These are phyloP conservation scores for Circinella umbellata DNA, from an alignment of 371 early-diverging fungal species.

Conservation along the genomic window DNA sequence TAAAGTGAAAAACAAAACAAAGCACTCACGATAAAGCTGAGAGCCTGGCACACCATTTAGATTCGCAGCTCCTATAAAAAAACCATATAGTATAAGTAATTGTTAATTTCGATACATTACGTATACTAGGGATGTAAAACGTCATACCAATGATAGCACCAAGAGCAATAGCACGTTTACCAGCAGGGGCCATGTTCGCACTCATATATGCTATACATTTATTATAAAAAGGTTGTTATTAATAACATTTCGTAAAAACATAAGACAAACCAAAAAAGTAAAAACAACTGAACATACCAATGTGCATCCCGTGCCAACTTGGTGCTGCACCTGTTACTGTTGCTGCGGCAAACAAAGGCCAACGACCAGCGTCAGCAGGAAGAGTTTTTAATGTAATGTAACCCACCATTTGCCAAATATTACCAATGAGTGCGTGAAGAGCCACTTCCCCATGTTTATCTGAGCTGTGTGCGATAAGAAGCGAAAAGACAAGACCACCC, in stretches of 20 bases:
- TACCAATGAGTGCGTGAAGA: constrained; percentile 44
- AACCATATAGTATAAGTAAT: too few species aligned
- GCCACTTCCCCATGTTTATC: constrained; percentile 50
- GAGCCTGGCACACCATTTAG: constrained; percentile 35
- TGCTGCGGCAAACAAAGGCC: constrained; percentile 48
- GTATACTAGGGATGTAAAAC: too few species aligned
- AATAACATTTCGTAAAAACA: too few species aligned
- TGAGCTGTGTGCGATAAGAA: constrained; percentile 46
- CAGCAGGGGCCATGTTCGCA: constrained; percentile 51
- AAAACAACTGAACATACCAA: constrained; percentile 6
- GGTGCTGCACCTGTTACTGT: constrained; percentile 27
- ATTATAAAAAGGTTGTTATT: too few species aligned
- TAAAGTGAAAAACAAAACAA: too few species aligned
- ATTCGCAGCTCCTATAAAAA: constrained; percentile 26
- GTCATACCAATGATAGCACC: constrained; percentile 47
- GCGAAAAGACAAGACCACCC: constrained; percentile 43
- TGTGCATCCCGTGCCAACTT: constrained; percentile 54
- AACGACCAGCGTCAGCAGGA: constrained; percentile 45
- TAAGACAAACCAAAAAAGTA: too few species aligned
- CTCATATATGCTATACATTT: constrained; percentile 42
- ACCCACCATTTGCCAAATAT: constrained; percentile 41
- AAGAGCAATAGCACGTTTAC: constrained; percentile 55
- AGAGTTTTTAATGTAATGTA: constrained; percentile 45
- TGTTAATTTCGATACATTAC: too few species aligned
- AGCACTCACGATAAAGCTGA: constrained; percentile 23